These are phyloP conservation scores for Coffea canephora DNA, from an alignment of 257 asterid genomes.

Conservation along the genomic window DNA sequence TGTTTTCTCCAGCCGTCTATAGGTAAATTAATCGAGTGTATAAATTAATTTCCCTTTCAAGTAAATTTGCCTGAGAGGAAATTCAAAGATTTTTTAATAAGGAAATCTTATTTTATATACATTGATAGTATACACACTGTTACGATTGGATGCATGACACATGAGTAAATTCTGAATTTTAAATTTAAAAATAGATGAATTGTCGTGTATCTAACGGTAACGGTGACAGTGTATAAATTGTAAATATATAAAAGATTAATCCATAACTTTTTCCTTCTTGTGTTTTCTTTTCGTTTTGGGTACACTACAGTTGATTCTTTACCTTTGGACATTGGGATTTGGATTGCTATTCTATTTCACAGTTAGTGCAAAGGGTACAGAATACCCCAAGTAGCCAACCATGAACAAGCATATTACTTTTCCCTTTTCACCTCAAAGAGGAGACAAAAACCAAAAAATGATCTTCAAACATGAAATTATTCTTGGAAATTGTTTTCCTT, in stretches of 20 bases:
- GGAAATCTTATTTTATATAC: too few species aligned
- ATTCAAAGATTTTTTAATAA: background rate
- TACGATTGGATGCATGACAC: too few species aligned
- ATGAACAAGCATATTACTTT: background rate
- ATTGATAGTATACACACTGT: too few species aligned
- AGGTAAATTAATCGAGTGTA: background rate
- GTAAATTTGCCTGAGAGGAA: background rate
- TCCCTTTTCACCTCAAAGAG: background rate
- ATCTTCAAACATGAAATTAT: background rate
- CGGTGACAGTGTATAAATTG: too few species aligned
- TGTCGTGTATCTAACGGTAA: too few species aligned
- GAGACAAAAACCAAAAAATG: background rate
- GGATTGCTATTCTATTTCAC: background rate
- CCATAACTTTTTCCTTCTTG: background rate
- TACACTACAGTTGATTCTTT: background rate
- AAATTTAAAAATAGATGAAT: too few species aligned
- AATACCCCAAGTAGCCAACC: background rate
- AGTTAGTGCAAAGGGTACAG: background rate
- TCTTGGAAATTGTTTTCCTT: background rate
- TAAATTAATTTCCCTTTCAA: background rate
- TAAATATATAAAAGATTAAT: too few species aligned
- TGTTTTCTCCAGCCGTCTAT: background rate
- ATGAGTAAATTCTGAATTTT: too few species aligned
- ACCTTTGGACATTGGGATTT: background rate
- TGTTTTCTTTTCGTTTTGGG: background rate